Evolutionary conservation across 176 grass and related monocot species (phyloP).

Genomic region (Triticum aestivum): IWGSC_CS_RefSeq_v2.1 NC_057795.1:640390729-640391228

Average conservation of each 20-base stretch:
- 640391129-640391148: neutral
- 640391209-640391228: neutral
- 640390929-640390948: conserved; percentile 69
- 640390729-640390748: neutral
- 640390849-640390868: conserved; percentile 83
- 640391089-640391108: neutral
- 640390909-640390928: conserved; percentile 67
- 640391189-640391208: neutral
- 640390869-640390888: conserved; percentile 89
- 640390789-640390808: neutral
- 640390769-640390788: neutral
- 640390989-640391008: conserved; percentile 88
- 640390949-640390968: conserved; percentile 88
- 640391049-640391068: conserved; percentile 15
- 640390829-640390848: conserved; percentile 85
- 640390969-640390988: conserved; percentile 85
- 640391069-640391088: conserved; percentile 8
- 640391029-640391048: conserved; percentile 49
- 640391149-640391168: neutral
- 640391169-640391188: neutral
- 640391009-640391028: conserved; percentile 89
- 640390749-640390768: neutral
- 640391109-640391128: neutral
- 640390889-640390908: conserved; percentile 73
- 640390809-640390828: neutral